Percentiles rank a stretch among this genome's conserved stretches.
Evolutionary conservation across 2,329 filamentous ascomycete genomes (phyloP).

Genomic region (Xylariaceae sp.): DNA sequence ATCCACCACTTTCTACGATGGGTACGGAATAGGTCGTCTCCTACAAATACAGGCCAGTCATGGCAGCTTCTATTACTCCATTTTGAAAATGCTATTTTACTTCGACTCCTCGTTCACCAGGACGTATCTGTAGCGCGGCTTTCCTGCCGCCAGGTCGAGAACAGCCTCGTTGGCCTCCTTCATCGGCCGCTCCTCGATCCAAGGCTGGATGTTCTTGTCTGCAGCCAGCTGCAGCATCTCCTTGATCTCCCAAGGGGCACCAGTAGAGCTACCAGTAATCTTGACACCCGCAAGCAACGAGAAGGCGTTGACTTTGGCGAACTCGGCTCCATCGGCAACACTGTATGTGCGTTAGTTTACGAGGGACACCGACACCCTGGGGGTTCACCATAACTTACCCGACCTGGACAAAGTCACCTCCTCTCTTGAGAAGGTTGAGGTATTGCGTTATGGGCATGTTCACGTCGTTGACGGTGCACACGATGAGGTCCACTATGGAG

Average conservation of each 20-base stretch:
- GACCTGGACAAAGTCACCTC: slow-evolving; percentile 61
- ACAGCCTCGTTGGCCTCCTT: slow-evolving; percentile 53
- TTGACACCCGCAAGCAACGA: slow-evolving; percentile 50
- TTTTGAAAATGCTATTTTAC: slow-evolving; percentile 21
- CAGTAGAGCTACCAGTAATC: slow-evolving; percentile 45
- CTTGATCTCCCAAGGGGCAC: slow-evolving; percentile 51
- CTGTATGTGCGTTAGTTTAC: slow-evolving; percentile 15
- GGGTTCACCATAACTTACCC: slow-evolving; percentile 35
- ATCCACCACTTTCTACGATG: neutral
- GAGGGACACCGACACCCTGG: neutral
- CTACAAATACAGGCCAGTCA: neutral
- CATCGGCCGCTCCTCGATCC: slow-evolving; percentile 52
- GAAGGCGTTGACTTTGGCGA: slow-evolving; percentile 48
- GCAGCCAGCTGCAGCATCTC: slow-evolving; percentile 58
- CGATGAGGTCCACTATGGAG: slow-evolving; percentile 48
- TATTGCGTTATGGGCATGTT: slow-evolving; percentile 60
- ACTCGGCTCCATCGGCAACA: slow-evolving; percentile 52
- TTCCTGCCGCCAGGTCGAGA: slow-evolving; percentile 52
- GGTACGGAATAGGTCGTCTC: neutral
- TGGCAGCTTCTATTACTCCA: slow-evolving; percentile 1
- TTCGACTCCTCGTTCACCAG: slow-evolving; percentile 40
- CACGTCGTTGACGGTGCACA: slow-evolving; percentile 49
- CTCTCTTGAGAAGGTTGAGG: slow-evolving; percentile 53
- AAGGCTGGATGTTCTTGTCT: slow-evolving; percentile 53
- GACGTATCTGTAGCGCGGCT: slow-evolving; percentile 48